Conservation (phyloP, 2,329 filamentous ascomycete species). For the Fusarium oxysporum region DNA sequence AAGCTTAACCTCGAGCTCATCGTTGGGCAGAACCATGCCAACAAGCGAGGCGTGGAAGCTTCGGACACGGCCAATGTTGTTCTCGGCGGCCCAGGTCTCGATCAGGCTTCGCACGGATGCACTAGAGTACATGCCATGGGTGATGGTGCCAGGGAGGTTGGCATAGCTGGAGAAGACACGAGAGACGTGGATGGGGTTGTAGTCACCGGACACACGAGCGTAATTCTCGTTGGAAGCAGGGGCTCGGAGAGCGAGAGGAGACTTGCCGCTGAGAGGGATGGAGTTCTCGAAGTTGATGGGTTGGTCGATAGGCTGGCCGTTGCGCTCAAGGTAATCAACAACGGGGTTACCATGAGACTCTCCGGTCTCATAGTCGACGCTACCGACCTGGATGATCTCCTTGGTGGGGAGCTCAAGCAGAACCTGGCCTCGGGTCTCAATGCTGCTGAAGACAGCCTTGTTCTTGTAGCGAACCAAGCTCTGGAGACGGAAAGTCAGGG, state of each 20-base stretch:
- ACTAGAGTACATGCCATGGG: slow-evolving; percentile 99
- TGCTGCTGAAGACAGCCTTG: slow-evolving; percentile 88
- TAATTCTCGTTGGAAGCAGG: slow-evolving; percentile 98
- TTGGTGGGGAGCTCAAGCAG: slow-evolving; percentile 95
- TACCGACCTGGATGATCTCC: slow-evolving; percentile 97
- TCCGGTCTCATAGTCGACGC: slow-evolving; percentile 93
- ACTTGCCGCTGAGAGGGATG: slow-evolving; percentile 94
- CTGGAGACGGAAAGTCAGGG: slow-evolving; percentile 94
- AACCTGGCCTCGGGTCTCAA: slow-evolving; percentile 92
- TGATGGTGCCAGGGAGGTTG: slow-evolving; percentile 95
- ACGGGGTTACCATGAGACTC: slow-evolving; percentile 96
- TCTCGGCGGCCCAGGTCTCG: slow-evolving; percentile 99
- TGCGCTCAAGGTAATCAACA: slow-evolving; percentile 92
- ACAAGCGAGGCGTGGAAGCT: slow-evolving; percentile 97
- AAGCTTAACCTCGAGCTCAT: slow-evolving; percentile 92
- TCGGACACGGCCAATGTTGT: slow-evolving; percentile 95
- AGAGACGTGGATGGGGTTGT: slow-evolving; percentile 98
- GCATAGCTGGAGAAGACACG: slow-evolving; percentile 96
- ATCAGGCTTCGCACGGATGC: slow-evolving; percentile 95
- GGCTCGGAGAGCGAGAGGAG: slow-evolving; percentile 86
- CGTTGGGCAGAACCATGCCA: slow-evolving; percentile 98
- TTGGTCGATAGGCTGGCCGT: slow-evolving; percentile 93
- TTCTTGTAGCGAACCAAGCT: slow-evolving; percentile 95
- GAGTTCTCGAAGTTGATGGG: slow-evolving; percentile 97
- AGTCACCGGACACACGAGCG: slow-evolving; percentile 96